A percentile compares a stretch with the other conserved stretches of the same genome.
Evolutionary conservation across 2,329 filamentous ascomycete species (phyloP).

Genomic region (Epichloe elymi): DNA sequence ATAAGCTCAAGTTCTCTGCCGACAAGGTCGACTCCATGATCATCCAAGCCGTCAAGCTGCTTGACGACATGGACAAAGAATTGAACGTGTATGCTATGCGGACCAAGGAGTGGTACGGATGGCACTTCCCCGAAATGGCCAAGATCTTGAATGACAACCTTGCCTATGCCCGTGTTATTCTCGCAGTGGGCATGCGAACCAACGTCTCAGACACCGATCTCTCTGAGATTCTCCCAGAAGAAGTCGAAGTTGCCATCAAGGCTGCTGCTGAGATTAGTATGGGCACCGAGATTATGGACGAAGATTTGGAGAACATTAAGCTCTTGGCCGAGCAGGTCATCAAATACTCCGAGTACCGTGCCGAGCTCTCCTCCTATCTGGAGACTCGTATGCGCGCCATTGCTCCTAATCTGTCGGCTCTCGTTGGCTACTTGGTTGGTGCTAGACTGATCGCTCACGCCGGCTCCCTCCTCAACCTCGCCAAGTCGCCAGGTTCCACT

Average conservation of each 20-base stretch:
- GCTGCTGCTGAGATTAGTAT: constrained; percentile 92
- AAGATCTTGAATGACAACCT: constrained; percentile 96
- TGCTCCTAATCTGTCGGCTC: constrained; percentile 84
- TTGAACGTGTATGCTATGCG: constrained; percentile 98
- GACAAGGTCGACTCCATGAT: constrained; percentile 99
- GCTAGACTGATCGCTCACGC: constrained; percentile 90
- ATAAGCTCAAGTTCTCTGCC: constrained; percentile 97
- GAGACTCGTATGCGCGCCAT: constrained; percentile 92
- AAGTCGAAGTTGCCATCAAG: constrained; percentile 86
- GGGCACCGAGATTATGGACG: constrained; percentile 90
- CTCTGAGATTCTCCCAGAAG: constrained; percentile 83
- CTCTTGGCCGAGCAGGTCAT: constrained; percentile 88
- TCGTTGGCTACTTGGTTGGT: constrained; percentile 87
- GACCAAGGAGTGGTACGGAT: constrained; percentile 99
- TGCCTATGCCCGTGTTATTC: constrained; percentile 78
- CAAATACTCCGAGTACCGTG: constrained; percentile 78
- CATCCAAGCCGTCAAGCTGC: constrained; percentile 84
- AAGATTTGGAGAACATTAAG: constrained; percentile 88
- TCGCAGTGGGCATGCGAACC: constrained; percentile 78
- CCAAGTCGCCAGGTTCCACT: constrained; percentile 88
- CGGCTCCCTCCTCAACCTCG: constrained; percentile 85
- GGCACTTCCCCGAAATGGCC: constrained; percentile 98
- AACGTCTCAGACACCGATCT: constrained; percentile 68
- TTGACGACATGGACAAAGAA: constrained; percentile 97
- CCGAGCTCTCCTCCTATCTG: constrained; percentile 78